Evolutionary conservation across 2,329 filamentous ascomycete genomes (phyloP), one percentile per base, ranked within the genome.

Genomic region (Aaosphaeria arxii): DNA sequence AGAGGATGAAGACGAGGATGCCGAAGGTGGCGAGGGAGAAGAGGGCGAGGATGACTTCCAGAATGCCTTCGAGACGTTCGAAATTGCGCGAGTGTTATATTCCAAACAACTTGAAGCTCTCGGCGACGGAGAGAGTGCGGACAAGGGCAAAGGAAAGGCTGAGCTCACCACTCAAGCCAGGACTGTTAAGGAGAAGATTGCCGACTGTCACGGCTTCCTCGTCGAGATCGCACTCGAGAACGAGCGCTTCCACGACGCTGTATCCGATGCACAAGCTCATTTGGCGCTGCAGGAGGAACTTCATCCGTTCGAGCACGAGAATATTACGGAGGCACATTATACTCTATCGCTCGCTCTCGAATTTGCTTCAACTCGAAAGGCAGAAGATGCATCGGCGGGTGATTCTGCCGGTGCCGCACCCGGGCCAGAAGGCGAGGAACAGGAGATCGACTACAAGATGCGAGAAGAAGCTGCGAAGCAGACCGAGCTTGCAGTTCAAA

Each of bases 221-320:
- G 89, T 91, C 7, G 94, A 99, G 72, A 96, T 99, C 53, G 95
- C 88, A n/a, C 78, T 99, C 30, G 94, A 99, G 74, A 96, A 94
- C 58, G 94, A 97, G 73, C 86, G 88, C 75, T 99, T 96, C 66
- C 79, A 83, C 39, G 86, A 89, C 57, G 92, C 94, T n/a, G 88
- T 96, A 45, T 80, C 84, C 42, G 94, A 99, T 71, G 84, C 89
- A 45, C 85, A 84, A 58, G 83, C 86, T 11, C 85, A 91, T 1
- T 81, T 97, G 43, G 81, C 82, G 38, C 82, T 95, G 62, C 95
- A 95, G 72, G 74, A 88, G 58, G 80, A 87, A 44, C 79, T 97
- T 3, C 91, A 89, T 65, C 81, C 89, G 0, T 79, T 86, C 43
- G 89, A 95, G 53, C 90, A 89, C 11, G 88, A 91, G 59, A 81